Percentiles rank a stretch among this genome's conserved stretches.
These are phyloP conservation scores for Globisporangium radiosum DNA, from an alignment of 352 stramenopile genomes.

Conservation along the genomic window DNA sequence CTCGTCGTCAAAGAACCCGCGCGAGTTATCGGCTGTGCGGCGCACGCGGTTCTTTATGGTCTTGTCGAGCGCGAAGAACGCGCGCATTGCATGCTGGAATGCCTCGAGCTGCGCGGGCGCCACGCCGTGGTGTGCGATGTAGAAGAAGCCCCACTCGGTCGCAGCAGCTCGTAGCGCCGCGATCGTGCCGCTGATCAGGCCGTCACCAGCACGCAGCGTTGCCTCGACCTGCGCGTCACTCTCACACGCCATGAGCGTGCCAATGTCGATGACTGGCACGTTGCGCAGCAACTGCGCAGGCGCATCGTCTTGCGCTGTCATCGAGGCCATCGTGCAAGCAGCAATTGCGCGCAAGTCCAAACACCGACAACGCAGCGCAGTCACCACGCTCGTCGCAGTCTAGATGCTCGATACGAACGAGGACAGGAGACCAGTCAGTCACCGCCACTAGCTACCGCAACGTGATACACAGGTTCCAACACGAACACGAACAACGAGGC, in stretches of 20 bases:
- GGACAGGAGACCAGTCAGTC: no score
- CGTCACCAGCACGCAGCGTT: conserved; percentile 10
- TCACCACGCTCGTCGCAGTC: no score
- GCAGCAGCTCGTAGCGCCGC: conserved; percentile 42
- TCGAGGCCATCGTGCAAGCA: background rate
- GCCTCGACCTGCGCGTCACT: conserved; percentile 29
- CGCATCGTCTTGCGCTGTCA: background rate
- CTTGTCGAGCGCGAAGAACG: conserved; percentile 81
- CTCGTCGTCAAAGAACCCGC: conserved; percentile 92
- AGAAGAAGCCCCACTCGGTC: conserved; percentile 90
- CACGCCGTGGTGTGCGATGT: conserved; percentile 84
- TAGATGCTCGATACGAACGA: no score
- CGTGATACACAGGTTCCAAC: no score
- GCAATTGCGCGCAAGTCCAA: no score
- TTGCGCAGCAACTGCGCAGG: background rate
- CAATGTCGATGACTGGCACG: conserved; percentile 48
- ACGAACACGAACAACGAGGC: no score
- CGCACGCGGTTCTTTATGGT: conserved; percentile 46
- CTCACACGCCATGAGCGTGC: conserved; percentile 28
- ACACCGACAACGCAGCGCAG: no score
- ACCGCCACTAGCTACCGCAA: no score
- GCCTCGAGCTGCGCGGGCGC: conserved; percentile 41
- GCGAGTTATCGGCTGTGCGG: conserved; percentile 76
- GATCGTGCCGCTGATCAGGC: conserved; percentile 29
- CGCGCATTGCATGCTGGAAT: conserved; percentile 59